Conservation (phyloP, 2,329 filamentous ascomycete genomes). For the Ascochyta pisi region DNA sequence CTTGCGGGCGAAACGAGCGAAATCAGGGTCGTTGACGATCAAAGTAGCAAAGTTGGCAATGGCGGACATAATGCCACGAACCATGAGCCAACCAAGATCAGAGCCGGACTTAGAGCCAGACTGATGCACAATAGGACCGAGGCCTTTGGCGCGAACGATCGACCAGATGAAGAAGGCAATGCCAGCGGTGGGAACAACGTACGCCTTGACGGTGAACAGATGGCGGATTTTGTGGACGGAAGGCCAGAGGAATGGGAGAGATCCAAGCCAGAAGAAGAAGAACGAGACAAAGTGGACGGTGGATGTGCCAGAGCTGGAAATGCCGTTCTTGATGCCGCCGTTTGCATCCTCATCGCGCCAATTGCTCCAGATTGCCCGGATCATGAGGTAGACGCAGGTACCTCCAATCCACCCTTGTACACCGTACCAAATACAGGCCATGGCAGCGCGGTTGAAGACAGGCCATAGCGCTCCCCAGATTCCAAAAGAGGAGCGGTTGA, state of each 20-base stretch:
- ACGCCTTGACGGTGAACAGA: conserved; percentile 88
- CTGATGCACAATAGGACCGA: conserved; percentile 82
- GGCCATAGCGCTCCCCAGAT: conserved; percentile 92
- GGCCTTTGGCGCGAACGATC: conserved; percentile 78
- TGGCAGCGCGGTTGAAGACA: conserved; percentile 85
- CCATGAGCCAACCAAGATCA: conserved; percentile 78
- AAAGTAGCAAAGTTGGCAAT: conserved; percentile 92
- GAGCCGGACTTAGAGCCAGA: conserved; percentile 68
- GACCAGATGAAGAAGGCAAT: conserved; percentile 89
- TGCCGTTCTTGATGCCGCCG: conserved; percentile 68
- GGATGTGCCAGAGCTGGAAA: conserved; percentile 72
- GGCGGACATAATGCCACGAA: conserved; percentile 85
- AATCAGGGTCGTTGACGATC: conserved; percentile 82
- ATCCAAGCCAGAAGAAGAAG: conserved; percentile 84
- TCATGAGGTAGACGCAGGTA: conserved; percentile 87
- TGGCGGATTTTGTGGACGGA: conserved; percentile 88
- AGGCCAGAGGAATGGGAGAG: conserved; percentile 85
- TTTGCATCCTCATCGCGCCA: conserved; percentile 57
- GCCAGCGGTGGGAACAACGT: conserved; percentile 81
- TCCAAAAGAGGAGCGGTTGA: conserved; percentile 78
- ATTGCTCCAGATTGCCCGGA: conserved; percentile 78
- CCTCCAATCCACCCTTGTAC: conserved; percentile 85
- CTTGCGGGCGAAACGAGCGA: conserved; percentile 80
- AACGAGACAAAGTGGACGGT: conserved; percentile 81
- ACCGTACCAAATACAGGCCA: conserved; percentile 88